Evolutionary conservation across 73 alveolate genomes (phyloP).

Genomic region (Blepharisma japonicum): DNA sequence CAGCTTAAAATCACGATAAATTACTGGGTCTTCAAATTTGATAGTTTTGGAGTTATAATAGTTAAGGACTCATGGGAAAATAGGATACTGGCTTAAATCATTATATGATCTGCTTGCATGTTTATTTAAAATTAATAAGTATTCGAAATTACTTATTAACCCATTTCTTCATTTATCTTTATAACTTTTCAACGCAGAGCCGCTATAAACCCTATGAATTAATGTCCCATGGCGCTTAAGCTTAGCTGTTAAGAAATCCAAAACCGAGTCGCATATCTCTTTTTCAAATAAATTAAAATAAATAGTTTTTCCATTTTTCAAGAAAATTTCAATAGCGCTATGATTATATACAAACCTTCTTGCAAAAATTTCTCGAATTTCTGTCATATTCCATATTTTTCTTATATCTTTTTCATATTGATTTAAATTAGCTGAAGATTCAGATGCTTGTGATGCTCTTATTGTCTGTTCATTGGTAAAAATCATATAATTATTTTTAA

Average conservation of each 20-base stretch:
- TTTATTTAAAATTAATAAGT: slow-evolving; percentile 83
- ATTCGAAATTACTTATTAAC: slow-evolving; percentile 82
- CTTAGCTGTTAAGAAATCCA: background rate
- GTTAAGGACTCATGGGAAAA: slow-evolving; percentile 93
- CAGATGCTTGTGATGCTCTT: too few relatives aligned
- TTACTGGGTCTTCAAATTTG: slow-evolving; percentile 57
- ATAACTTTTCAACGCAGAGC: slow-evolving; percentile 46
- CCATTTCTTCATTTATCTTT: slow-evolving; percentile 95
- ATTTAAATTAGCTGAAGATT: too few relatives aligned
- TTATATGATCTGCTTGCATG: slow-evolving; percentile 82
- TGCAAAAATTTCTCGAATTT: slow-evolving; percentile 34
- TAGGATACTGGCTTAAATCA: slow-evolving; percentile 95
- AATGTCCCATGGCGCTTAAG: slow-evolving; percentile 13
- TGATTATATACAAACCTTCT: background rate
- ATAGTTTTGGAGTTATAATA: slow-evolving; percentile 66
- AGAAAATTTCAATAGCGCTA: slow-evolving; percentile 24
- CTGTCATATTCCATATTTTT: background rate
- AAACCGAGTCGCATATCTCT: background rate
- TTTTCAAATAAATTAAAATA: slow-evolving; percentile 26
- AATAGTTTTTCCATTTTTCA: slow-evolving; percentile 1
- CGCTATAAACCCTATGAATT: slow-evolving; percentile 64
- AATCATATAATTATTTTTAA: too few relatives aligned
- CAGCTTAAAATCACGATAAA: slow-evolving; percentile 62
- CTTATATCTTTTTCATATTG: background rate
- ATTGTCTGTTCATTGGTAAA: too few relatives aligned